Evolutionary conservation across 768 basidiomycete genomes (phyloP).

Genomic region (Psilocybe tampanensis): DNA sequence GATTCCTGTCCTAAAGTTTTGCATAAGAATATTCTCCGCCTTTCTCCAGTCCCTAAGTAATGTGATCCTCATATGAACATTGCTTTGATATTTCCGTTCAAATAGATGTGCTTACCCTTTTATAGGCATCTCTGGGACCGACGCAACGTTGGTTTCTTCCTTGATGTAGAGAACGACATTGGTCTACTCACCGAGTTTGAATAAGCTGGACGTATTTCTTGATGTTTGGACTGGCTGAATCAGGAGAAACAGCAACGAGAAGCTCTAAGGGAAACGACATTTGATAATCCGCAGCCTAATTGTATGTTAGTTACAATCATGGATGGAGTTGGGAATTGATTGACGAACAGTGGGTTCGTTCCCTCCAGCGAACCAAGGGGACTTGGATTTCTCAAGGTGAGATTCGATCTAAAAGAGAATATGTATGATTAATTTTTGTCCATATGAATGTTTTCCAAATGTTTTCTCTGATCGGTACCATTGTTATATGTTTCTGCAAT

Average conservation of each 20-base stretch:
- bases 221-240: conserved; percentile 20
- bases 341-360: conserved; percentile 16
- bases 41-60: conserved; percentile 30
- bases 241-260: conserved; percentile 16
- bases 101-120: conserved; percentile 2
- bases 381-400: conserved; percentile 20
- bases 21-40: conserved; percentile 35
- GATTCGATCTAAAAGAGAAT: conserved; percentile 20
- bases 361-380: conserved; percentile 21
- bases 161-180: not conserved
- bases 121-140: conserved; percentile 5
- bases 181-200: conserved; percentile 21
- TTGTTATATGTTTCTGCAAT: conserved; percentile 26
- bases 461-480: too few species aligned
- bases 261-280: conserved; percentile 29
- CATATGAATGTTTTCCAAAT: not conserved
- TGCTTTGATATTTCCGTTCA: not conserved
- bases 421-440: not conserved
- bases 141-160: not conserved
- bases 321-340: not conserved
- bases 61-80: not conserved
- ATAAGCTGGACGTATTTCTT: conserved; percentile 24
- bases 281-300: conserved; percentile 26
- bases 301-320: not conserved
- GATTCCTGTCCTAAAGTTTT: conserved; percentile 4